Percentiles rank a stretch among this genome's conserved stretches.
Evolutionary conservation across 305 asterid genomes (phyloP).

Genomic region (Fraxinus nigra): DNA sequence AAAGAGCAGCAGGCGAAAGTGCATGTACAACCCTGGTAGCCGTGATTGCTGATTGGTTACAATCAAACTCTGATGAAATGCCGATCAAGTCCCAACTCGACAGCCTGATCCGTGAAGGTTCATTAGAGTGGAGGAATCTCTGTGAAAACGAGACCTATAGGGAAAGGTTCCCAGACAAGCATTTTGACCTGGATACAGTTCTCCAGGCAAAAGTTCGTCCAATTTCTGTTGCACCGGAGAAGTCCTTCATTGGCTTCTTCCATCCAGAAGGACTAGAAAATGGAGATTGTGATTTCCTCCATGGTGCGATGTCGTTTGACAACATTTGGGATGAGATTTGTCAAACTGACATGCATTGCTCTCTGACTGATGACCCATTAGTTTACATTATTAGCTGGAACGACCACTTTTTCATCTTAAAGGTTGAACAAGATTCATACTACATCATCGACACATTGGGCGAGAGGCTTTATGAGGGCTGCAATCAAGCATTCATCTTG

Average conservation of each 20-base stretch:
- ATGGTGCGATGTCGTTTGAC: slow-evolving; percentile 75
- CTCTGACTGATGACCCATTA: slow-evolving; percentile 16
- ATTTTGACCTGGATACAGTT: slow-evolving; percentile 78
- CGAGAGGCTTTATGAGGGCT: slow-evolving; percentile 78
- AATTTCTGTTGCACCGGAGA: slow-evolving; percentile 54
- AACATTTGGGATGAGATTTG: slow-evolving; percentile 73
- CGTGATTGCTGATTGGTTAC: slow-evolving; percentile 72
- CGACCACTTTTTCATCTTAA: slow-evolving; percentile 71
- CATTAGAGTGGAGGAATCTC: slow-evolving; percentile 75
- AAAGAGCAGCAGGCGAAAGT: slow-evolving; percentile 77
- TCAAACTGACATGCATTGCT: slow-evolving; percentile 20
- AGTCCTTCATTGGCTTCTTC: slow-evolving; percentile 77
- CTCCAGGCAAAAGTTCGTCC: slow-evolving; percentile 59
- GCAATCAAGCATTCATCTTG: slow-evolving; percentile 75
- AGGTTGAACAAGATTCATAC: slow-evolving; percentile 63
- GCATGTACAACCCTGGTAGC: slow-evolving; percentile 84
- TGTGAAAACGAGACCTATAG: slow-evolving; percentile 51
- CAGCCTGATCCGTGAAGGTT: slow-evolving; percentile 72
- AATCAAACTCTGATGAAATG: slow-evolving; percentile 42
- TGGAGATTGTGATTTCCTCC: slow-evolving; percentile 54
- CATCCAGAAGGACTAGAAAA: slow-evolving; percentile 61
- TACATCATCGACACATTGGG: slow-evolving; percentile 80
- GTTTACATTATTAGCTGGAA: slow-evolving; percentile 79
- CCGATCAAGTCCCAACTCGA: slow-evolving; percentile 80
- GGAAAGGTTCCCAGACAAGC: slow-evolving; percentile 70